Evolutionary conservation across 2,329 filamentous ascomycete genomes (phyloP).

Genomic region (Exophiala viscosa): DNA sequence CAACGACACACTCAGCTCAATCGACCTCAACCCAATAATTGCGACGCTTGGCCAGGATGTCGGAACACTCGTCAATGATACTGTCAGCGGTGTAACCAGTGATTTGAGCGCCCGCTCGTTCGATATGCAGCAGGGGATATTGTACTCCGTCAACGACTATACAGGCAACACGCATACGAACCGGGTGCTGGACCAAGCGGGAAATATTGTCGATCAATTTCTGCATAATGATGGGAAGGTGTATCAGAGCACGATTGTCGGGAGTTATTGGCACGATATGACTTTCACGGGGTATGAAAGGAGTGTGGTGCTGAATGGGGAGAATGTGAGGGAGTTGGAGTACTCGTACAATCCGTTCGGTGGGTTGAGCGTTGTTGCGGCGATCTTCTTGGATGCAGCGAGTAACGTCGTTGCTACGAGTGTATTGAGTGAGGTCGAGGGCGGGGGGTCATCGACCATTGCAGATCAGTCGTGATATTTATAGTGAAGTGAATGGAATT

Average conservation of each 20-base stretch:
- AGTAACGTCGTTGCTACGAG: conserved; percentile 51
- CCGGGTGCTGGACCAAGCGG: conserved; percentile 54
- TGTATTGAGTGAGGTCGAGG: conserved; percentile 52
- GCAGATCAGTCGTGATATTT: too few species aligned
- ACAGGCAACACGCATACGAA: conserved; percentile 55
- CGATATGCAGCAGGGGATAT: conserved; percentile 54
- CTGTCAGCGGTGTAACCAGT: conserved; percentile 32
- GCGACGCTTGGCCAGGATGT: conserved; percentile 53
- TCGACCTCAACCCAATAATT: conserved; percentile 60
- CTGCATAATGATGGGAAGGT: conserved; percentile 54
- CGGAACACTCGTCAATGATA: conserved; percentile 46
- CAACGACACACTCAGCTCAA: conserved; percentile 54
- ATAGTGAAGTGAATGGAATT: too few species aligned
- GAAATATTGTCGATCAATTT: conserved; percentile 52
- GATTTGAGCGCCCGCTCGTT: conserved; percentile 14
- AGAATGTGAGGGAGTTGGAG: conserved; percentile 49
- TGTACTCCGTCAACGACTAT: conserved; percentile 61
- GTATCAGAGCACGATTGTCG: conserved; percentile 43
- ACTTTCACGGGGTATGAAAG: conserved; percentile 53
- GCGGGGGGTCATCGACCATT: conserved; percentile 52
- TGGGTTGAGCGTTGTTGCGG: conserved; percentile 45
- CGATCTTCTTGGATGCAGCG: conserved; percentile 47
- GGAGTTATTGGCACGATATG: conserved; percentile 52
- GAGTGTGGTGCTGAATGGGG: conserved; percentile 43
- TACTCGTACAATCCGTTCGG: conserved; percentile 53